A percentile compares a stretch with the other conserved stretches of the same genome.
Evolutionary conservation across 768 basidiomycete genomes (phyloP).

Genomic region (Mycena filopes): DNA sequence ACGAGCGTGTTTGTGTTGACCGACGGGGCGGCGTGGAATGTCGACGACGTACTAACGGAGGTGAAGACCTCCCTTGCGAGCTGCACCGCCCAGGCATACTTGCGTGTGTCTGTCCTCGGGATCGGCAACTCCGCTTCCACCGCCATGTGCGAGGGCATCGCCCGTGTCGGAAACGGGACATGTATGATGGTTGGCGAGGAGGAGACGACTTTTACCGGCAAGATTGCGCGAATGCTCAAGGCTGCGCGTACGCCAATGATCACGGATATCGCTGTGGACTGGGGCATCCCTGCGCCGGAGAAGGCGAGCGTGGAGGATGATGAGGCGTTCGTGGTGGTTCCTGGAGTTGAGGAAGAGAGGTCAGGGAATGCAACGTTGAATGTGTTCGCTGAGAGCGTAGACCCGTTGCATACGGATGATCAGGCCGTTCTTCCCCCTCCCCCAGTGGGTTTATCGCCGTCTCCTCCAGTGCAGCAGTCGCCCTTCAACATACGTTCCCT

Average conservation of each 20-base stretch:
- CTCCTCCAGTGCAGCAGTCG: slow-evolving; percentile 27
- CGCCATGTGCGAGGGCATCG: slow-evolving; percentile 53
- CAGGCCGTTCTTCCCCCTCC: slow-evolving; percentile 19
- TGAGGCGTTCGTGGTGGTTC: slow-evolving; percentile 23
- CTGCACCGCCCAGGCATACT: slow-evolving; percentile 35
- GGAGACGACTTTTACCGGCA: slow-evolving; percentile 48
- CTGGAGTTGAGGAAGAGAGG: not conserved
- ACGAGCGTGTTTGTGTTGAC: slow-evolving; percentile 58
- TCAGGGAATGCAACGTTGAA: slow-evolving; percentile 7
- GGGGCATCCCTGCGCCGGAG: slow-evolving; percentile 41
- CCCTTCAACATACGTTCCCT: slow-evolving; percentile 28
- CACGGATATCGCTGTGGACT: slow-evolving; percentile 49
- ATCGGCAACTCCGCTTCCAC: slow-evolving; percentile 54
- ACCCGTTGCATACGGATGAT: slow-evolving; percentile 4
- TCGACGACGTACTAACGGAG: slow-evolving; percentile 22
- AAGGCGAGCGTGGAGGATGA: slow-evolving; percentile 10
- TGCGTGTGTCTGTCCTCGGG: slow-evolving; percentile 58
- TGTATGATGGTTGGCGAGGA: slow-evolving; percentile 48
- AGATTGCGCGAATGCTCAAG: slow-evolving; percentile 52
- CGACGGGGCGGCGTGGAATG: slow-evolving; percentile 47
- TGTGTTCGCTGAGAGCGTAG: slow-evolving; percentile 22
- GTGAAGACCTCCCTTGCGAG: slow-evolving; percentile 35
- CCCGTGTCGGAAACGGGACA: slow-evolving; percentile 53
- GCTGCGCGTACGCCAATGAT: slow-evolving; percentile 51
- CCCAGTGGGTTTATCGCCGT: slow-evolving; percentile 13